These are phyloP conservation scores for Backusella mclennaniae DNA, from an alignment of 192 early-diverging fungal species.

Conservation along the genomic window DNA sequence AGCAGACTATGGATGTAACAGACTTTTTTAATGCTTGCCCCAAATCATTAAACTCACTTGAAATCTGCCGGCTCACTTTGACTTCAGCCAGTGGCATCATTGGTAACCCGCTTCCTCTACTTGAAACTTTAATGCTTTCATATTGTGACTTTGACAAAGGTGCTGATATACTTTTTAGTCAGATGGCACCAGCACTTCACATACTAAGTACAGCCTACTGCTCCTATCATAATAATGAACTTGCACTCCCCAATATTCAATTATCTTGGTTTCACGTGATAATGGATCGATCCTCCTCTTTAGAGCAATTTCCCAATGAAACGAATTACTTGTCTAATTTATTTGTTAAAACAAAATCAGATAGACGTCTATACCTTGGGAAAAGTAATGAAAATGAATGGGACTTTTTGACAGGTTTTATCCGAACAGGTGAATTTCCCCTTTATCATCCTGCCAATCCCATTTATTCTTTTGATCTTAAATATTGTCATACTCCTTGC, in stretches of 20 bases:
- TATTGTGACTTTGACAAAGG: neutral
- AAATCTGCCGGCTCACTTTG: neutral
- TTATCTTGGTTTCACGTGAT: neutral
- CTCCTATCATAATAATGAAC: neutral
- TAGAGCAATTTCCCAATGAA: neutral
- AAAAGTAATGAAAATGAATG: neutral
- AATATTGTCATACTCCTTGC: neutral
- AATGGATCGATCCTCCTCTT: neutral
- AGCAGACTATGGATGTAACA: neutral
- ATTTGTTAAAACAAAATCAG: neutral
- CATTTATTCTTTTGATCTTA: neutral
- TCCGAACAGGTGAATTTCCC: neutral
- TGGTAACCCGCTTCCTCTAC: neutral
- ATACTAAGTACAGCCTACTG: neutral
- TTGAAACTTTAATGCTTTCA: neutral
- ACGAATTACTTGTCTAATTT: neutral
- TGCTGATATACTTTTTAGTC: neutral
- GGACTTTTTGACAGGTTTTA: neutral
- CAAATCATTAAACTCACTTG: neutral
- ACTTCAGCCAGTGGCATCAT: neutral
- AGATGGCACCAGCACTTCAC: neutral
- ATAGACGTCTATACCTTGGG: neutral
- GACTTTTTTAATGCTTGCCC: neutral
- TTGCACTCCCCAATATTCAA: neutral
- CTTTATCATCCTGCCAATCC: neutral